Base-by-base conservation (phyloP, 257 asterid species). In the Solanum virginianum region DNA sequence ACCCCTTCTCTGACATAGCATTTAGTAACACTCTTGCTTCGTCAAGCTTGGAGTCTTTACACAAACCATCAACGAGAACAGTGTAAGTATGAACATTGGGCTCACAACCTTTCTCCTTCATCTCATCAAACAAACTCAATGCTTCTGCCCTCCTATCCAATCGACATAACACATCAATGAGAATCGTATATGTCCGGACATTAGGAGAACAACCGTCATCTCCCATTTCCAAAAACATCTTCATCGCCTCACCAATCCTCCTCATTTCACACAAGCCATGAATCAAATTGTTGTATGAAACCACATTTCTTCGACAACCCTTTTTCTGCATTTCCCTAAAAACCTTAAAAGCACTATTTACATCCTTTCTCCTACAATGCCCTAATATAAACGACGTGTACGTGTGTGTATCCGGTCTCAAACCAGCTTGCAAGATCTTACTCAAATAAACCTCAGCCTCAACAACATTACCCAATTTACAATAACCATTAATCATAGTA, bases 361-460 rank as follows among this genome's bases (percentile, higher is more conserved):
- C 81, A 89, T 94, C 93, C 59, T 88, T 92, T 80, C 86, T 92
- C 91, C 92, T 91, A 84, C 98, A 94, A 85, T 94, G 90, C 13
- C 98, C 98, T 45, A 93, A 88, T 85, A 94, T 92, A 83, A 94
- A 92, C 7, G 97, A 94, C 8, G 98, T 92, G 83, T 88, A 93
- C 1, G 97, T 93, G 84, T 94, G 95, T 3, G 95, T 88, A 87
- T 93, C 96, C 0, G 97, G 97, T 86, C 82, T 90, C 89, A 92
- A 88, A 55, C 96, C 93, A 6, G 93, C 94, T 86, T 88, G 94
- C 80, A 87, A 86, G 86, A 94, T 89, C 91, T 89, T 90, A 88
- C 91, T 86, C 13, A 92, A 65, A 86, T 91, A 93, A 88, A 85
- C 62, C 68, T 89, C 89, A 51, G 96, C 98, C 87, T 91, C 92